Base-by-base conservation (phyloP, 441 rosid genomes). In the Sinapis alba region DNA sequence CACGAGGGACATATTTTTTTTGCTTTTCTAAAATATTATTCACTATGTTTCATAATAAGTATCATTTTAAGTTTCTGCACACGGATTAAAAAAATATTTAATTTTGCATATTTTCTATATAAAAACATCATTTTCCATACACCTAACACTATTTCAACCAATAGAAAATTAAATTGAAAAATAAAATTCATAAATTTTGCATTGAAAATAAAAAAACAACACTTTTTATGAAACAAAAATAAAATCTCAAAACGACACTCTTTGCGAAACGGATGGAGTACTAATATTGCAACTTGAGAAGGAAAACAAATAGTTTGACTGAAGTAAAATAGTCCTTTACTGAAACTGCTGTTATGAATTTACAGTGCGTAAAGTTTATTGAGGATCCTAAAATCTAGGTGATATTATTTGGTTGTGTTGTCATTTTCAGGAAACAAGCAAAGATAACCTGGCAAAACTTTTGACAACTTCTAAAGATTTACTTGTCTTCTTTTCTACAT, bases 361-460 rank as follows among this genome's bases (percentile, higher is more conserved):
- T 28, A 65, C 66, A 10, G 67, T 66, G 67, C 41, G 27, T 45
- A 66, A 58, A 66, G 72, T 74, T 74, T 66, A 66, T 38, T 12
- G 62, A 66, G 36, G 53, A 66, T 20, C 59, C 65, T 65, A 57
- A 65, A 73, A 56, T 73, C 59, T 65, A 73, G 72, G 72, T 30
- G 61, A 66, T 9, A 56, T 60, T 43, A 43, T 43, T 43, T 43
- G 51, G 18, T 8, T 58, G 72, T 74, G 65, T 3, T 65, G 66
- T 43, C 60, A 43, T 65, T 74, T 73, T 65, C 72, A 18, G 16
- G 57, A 57, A 41, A 65, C 59, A 65, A 41, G 32, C 58, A 65
- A 54, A 65, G 77, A 24, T 64, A 53, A 24, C 34, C 34, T 28
- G 34, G 34, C 34, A 28, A 28, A 6, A 28, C 34, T 28, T 28